Conservation (phyloP, 2,329 filamentous ascomycete genomes). For the Ramularia collo-cygni region DNA sequence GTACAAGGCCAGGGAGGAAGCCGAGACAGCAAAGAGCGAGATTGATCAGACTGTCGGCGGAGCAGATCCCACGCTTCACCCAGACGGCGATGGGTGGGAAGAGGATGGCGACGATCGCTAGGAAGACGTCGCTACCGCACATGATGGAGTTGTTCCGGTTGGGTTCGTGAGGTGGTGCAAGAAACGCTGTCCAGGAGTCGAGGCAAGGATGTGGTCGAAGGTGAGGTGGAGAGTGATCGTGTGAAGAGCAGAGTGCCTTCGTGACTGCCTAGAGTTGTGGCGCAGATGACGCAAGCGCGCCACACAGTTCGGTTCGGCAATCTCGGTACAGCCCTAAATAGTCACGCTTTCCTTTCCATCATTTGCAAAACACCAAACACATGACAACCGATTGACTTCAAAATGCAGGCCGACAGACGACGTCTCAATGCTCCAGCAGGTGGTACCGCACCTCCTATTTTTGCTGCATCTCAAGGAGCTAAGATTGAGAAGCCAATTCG, state of each 20-base stretch:
- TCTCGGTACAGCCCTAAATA: neutral
- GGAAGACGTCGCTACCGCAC: conserved; percentile 56
- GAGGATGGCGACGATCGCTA: conserved; percentile 54
- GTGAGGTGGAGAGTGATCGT: neutral
- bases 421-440: conserved; percentile 83
- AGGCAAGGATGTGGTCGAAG: neutral
- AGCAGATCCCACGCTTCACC: conserved; percentile 93
- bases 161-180: neutral
- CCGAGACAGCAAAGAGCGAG: conserved; percentile 66
- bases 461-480: conserved; percentile 45
- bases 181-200: neutral
- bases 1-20: conserved; percentile 74
- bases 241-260: too few relatives aligned
- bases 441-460: conserved; percentile 68
- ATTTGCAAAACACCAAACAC: conserved; percentile 10
- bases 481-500: conserved; percentile 46
- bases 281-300: conserved; percentile 1
- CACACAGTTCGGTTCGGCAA: conserved; percentile 2
- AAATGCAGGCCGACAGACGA: conserved; percentile 64
- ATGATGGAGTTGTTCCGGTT: conserved; percentile 33
- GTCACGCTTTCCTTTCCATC: conserved; percentile 1
- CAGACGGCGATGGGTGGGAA: conserved; percentile 64
- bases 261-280: neutral
- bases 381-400: conserved; percentile 1
- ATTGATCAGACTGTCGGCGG: conserved; percentile 89